Conservation (phyloP, 2,329 filamentous ascomycete species). For the Sphaerostilbella broomeana region DNA sequence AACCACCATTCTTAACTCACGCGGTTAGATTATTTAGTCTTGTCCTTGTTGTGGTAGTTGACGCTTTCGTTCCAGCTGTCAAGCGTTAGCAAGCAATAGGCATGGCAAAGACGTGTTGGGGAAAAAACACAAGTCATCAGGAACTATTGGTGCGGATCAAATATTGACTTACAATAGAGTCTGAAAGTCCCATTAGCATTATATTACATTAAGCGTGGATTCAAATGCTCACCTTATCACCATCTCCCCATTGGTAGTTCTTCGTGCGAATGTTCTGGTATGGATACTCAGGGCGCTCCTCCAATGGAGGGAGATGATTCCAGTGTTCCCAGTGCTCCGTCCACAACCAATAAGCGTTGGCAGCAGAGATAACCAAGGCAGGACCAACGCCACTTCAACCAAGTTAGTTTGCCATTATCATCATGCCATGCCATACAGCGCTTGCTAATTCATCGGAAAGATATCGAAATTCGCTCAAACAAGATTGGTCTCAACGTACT, state of each 20-base stretch:
- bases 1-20: conserved; percentile 14
- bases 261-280: conserved; percentile 98
- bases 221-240: conserved; percentile 68
- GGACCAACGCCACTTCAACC: conserved; percentile 63
- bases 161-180: conserved; percentile 43
- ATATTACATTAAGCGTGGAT: neutral
- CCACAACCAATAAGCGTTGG: conserved; percentile 90
- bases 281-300: conserved; percentile 87
- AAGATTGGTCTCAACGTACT: conserved; percentile 53
- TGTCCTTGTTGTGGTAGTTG: conserved; percentile 97
- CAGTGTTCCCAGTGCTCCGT: conserved; percentile 97
- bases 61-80: conserved; percentile 84
- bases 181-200: conserved; percentile 34
- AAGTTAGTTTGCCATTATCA: conserved; percentile 18
- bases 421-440: conserved; percentile 1
- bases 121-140: neutral
- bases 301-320: conserved; percentile 73
- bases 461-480: conserved; percentile 22
- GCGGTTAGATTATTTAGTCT: conserved; percentile 40
- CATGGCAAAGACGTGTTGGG: neutral
- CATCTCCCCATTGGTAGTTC: conserved; percentile 93
- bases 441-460: neutral
- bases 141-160: neutral
- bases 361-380: conserved; percentile 59
- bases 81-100: neutral